Evolutionary conservation across 257 asterid species (phyloP), one percentile per base, ranked within the genome.

Genomic region (Henckelia pumila): DNA sequence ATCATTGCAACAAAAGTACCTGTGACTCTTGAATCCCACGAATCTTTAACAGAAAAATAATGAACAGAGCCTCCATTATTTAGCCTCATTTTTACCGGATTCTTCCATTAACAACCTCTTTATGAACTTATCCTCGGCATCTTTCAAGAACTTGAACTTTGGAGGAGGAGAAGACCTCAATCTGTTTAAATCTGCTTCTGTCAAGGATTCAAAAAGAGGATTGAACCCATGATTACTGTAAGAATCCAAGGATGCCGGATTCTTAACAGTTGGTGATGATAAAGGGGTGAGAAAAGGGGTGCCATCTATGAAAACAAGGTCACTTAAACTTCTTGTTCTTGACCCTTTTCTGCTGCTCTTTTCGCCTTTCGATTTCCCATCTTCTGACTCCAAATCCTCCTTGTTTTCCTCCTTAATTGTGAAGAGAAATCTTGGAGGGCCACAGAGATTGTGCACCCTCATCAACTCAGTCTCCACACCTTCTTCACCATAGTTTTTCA

Each of bases 131-230:
- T 93, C 99, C 83, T 93, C 99, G 1, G 99, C 99, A 67, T 93
- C 99, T 53, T 84, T 86, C 79, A 93, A 77, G 80, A 93, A 93
- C 85, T 90, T 93, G 68, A 93, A 83, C 77, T 81, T 93, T 1
- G 99, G 97, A 56, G 96, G 99, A 21, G 99, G 97, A 4, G 99
- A 93, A 32, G 99, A 86, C 73, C 92, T 80, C 72, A 88, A 58
- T 24, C 74, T 79, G 57, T 60, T 77, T 67, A 88, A 3, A 13
- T 86, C 99, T 8, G 83, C 82, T 67, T 86, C 96, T 1, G 84
- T 37, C 3, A 79, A 25, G 6, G 97, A 77, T 76, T 92, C 99
- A 66, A 88, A 93, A 2, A 90, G 83, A 1, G 99, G 97, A 77
- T 93, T 93, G 67, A 86, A 77, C 24, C 94, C 98, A 20, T 75